Base-by-base conservation (phyloP, 2,329 filamentous ascomycete genomes). In the Penicillium sp. region DNA sequence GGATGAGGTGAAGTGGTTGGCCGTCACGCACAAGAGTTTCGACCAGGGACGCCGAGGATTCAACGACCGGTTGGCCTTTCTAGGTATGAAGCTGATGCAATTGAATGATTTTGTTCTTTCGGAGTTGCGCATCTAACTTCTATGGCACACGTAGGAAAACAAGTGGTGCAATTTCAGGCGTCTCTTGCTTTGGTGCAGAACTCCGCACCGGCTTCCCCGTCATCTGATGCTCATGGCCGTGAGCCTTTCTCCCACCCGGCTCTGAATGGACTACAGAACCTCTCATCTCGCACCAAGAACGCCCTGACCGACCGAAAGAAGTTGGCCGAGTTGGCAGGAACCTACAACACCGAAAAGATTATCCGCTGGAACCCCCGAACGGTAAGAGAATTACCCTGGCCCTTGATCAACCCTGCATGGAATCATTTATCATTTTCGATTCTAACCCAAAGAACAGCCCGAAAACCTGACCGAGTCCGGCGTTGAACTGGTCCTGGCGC, bases 21-120 rank as follows among this genome's bases (percentile, higher is more conserved):
- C 92, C 26, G 85, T 99, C 52, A 99, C 94, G 62, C 94, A 97
- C 75, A 97, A 97, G 84, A 97, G 92, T 76, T 97, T 96, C 70
- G 93, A 99, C 71, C 92, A 97, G 70, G 94, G 92, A 48, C 83
- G 91, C 68, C 87, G 92, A 80, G 93, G 93, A 1, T 96, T 93
- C 78, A 99, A 99, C 73, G 93, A 97, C 68, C 85, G 91, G 59
- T 79, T 99, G 74, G 90, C 92, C n/a, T 92, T 90, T 69, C 79
- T 96, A 50, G 93, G 91, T 95, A 83, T 55, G 79, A 34, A 21
- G 37, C 21, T 40, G 19, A 43, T 19, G 21, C 34, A 23, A 48
- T 43, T 16, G 24, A 26, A 10, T 2, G 13, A 37, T 37, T 24
- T 21, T 19, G 7, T 44, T 16, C 16, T n/a, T n/a, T n/a, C n/a